phyloP scores from a whole-genome alignment of 176 grass and related monocot genomes.

The Microstegium vimineum region DNA sequence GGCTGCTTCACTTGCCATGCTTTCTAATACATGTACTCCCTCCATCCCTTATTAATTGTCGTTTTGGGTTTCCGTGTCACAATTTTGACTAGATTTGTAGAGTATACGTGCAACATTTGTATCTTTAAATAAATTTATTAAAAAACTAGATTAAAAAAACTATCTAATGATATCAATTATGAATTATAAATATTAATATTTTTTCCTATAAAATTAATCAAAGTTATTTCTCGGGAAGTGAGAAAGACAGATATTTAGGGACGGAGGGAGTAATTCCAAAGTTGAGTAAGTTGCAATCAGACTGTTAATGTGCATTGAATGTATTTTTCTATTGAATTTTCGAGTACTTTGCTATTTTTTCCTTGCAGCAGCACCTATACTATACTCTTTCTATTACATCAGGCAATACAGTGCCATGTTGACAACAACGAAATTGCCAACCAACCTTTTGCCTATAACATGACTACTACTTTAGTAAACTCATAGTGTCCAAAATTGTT shows the following conservation, averaged over 20 bases:
- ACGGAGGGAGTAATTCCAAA: neutral
- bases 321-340: neutral
- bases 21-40: conserved; percentile 57
- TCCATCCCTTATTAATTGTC: no score
- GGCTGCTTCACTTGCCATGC: conserved; percentile 94
- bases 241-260: no score
- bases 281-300: conserved; percentile 26
- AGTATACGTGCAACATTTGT: no score
- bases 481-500: neutral
- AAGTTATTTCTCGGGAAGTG: no score
- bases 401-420: neutral
- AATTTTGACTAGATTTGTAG: no score
- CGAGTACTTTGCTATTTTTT: neutral
- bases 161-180: no score
- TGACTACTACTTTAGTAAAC: neutral
- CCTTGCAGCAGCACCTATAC: neutral
- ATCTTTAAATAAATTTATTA: no score
- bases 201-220: no score
- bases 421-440: neutral
- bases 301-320: neutral
- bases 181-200: no score
- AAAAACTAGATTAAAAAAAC: no score
- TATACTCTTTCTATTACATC: neutral
- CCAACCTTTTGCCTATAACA: neutral
- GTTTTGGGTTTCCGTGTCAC: no score